phyloP scores from a whole-genome alignment of 2,329 filamentous ascomycete genomes.

The Diaporthe sp. region DNA sequence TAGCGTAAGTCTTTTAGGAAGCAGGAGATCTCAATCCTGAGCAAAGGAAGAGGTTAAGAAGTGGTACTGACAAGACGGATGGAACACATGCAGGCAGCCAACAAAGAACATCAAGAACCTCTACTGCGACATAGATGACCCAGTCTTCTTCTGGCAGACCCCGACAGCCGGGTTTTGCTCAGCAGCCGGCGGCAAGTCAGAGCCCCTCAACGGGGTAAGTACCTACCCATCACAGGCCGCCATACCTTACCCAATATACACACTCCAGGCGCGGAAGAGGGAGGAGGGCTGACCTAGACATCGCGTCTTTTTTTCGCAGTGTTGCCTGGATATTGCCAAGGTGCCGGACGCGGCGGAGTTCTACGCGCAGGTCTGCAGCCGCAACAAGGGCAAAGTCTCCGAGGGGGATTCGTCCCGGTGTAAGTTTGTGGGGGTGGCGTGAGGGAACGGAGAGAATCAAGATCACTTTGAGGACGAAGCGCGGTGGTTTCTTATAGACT shows the following conservation, averaged over 20 bases:
- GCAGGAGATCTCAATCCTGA: not conserved
- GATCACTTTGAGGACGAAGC: not conserved
- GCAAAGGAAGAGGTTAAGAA: not conserved
- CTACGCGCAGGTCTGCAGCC: not conserved
- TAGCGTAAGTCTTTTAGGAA: not conserved
- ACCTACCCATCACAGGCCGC: not conserved
- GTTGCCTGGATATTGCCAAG: not conserved
- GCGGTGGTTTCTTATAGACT: not conserved
- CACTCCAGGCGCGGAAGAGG: not conserved
- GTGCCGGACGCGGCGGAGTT: not conserved
- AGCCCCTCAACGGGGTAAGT: not conserved
- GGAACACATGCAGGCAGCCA: not conserved
- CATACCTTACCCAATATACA: not conserved
- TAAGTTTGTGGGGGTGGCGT: not conserved
- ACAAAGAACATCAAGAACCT: not conserved
- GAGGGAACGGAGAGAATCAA: not conserved
- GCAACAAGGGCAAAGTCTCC: not conserved
- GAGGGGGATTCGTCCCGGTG: not conserved
- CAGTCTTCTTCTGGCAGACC: not conserved
- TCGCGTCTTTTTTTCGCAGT: not conserved
- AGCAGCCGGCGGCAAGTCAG: not conserved
- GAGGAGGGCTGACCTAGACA: not conserved
- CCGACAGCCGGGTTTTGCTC: not conserved
- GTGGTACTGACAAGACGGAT: not conserved
- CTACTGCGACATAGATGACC: not conserved